phyloP scores from a whole-genome alignment of 495 filamentous ascomycete species.

The Penicillium flavigenum region DNA sequence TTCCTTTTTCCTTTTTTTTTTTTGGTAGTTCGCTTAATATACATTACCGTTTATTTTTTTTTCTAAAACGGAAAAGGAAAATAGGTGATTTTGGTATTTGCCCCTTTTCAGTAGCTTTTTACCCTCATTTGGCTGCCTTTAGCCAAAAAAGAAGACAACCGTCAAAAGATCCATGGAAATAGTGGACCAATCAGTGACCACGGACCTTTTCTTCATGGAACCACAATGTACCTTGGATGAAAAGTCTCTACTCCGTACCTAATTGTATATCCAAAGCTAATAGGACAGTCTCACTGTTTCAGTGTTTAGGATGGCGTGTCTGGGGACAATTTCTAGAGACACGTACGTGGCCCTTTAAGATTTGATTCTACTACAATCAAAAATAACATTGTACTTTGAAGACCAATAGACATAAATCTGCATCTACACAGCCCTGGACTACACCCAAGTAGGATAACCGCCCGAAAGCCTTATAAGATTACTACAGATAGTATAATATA shows the following conservation, averaged over 20 bases:
- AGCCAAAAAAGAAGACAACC: not conserved
- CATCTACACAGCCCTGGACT: slow-evolving; percentile 11
- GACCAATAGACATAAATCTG: slow-evolving; percentile 10
- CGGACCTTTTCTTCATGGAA: slow-evolving; percentile 16
- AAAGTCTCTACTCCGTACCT: slow-evolving; percentile 4
- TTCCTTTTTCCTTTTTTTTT: slow-evolving; percentile 9
- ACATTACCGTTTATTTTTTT: not conserved
- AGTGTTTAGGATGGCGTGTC: not conserved
- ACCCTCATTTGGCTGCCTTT: slow-evolving; percentile 11
- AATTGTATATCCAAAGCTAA: slow-evolving; percentile 2
- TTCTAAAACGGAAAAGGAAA: not conserved
- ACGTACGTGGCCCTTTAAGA: slow-evolving; percentile 6
- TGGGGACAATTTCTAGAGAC: not conserved
- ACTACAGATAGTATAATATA: not conserved
- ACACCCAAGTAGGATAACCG: slow-evolving; percentile 22
- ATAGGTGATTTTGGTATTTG: slow-evolving; percentile 1
- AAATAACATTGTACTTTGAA: not conserved
- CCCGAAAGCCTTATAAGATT: slow-evolving; percentile 16
- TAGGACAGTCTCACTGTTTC: slow-evolving; percentile 20
- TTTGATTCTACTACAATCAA: slow-evolving; percentile 1
- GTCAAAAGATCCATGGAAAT: slow-evolving; percentile 1
- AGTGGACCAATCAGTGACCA: slow-evolving; percentile 18
- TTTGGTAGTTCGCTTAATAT: slow-evolving; percentile 2
- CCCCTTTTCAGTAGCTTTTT: slow-evolving; percentile 24
- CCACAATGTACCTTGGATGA: slow-evolving; percentile 22